Evolutionary conservation across 176 grass and related monocot genomes (phyloP), one percentile per base, ranked within the genome.

Genomic region (Typha latifolia): DNA sequence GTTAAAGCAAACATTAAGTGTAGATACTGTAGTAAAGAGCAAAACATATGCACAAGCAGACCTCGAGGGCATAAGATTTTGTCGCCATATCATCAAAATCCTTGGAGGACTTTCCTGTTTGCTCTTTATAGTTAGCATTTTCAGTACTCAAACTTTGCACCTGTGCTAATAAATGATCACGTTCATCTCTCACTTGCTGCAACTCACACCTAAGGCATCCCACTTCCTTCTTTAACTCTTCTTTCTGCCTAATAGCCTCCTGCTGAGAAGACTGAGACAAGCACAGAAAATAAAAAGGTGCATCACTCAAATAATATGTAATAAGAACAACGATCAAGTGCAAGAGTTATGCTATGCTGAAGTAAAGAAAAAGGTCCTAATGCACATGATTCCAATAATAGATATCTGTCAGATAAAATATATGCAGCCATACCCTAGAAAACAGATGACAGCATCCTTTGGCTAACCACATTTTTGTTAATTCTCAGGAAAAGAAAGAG

Each of bases 241-340:
- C 95, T 62, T 89, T 90, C 64, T 81, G 70, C 59, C 73, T 85
- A 15, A 90, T 78, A 16, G 89, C 84, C 16, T 94, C 89, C 86
- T 85, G 82, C 29, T 99, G 89, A 70, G 95, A 99, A 43, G 51
- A 72, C 84, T 94, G 74, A 47, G 14, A 82, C 52, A 73, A 50
- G 19, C 57, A 67, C n/a, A 59, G 37, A 43, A 67, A 67, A 49
- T 7, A n/a, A 22, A 34, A 22, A 15, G 9, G 20, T 6, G 18
- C 13, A 51, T 47, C 7, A 50, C 21, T 31, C 22, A 1, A 59
- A 21, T 19, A 9, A 22, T 3, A 59, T 59, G 10, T 59, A 21
- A 59, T 59, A 59, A 59, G 16, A 19, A 21, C 18, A 59, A 59
- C 53, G 8, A 59, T 59, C 16, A 59, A 21, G 16, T 59, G 53